Conservation (phyloP, 164 flowering plant genomes). For the Piper betle region DNA sequence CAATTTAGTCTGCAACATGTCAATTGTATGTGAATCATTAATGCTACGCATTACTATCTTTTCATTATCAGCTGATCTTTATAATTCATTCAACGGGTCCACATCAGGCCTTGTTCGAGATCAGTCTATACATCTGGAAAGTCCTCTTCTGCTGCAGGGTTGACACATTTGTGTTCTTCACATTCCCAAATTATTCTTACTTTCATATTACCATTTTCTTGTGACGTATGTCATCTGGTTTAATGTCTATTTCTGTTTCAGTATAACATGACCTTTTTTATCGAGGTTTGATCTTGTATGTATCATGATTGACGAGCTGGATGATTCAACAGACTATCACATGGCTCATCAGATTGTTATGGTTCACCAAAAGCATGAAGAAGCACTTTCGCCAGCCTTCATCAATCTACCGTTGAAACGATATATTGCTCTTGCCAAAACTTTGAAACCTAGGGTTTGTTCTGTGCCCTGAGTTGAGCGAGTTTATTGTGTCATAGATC, state of each 20-base stretch:
- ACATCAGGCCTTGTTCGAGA: slow-evolving; percentile 71
- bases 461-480: background rate
- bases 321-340: slow-evolving; percentile 83
- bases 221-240: background rate
- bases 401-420: slow-evolving; percentile 76
- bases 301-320: slow-evolving; percentile 96
- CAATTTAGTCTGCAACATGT: background rate
- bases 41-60: background rate
- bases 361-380: slow-evolving; percentile 90
- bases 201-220: background rate
- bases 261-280: slow-evolving; percentile 96
- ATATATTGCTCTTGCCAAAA: slow-evolving; percentile 81
- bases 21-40: background rate
- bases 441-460: slow-evolving; percentile 79
- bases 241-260: slow-evolving; percentile 11
- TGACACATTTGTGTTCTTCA: no score
- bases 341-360: slow-evolving; percentile 93
- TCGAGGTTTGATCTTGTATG: slow-evolving; percentile 97
- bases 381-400: slow-evolving; percentile 74
- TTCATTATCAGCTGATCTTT: background rate
- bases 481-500: background rate
- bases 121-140: slow-evolving; percentile 98
- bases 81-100: slow-evolving; percentile 33
- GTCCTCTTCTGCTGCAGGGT: slow-evolving; percentile 96
- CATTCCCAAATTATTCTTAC: no score